phyloP scores from a whole-genome alignment of 2,329 filamentous ascomycete genomes.

The Trichoderma sp. region DNA sequence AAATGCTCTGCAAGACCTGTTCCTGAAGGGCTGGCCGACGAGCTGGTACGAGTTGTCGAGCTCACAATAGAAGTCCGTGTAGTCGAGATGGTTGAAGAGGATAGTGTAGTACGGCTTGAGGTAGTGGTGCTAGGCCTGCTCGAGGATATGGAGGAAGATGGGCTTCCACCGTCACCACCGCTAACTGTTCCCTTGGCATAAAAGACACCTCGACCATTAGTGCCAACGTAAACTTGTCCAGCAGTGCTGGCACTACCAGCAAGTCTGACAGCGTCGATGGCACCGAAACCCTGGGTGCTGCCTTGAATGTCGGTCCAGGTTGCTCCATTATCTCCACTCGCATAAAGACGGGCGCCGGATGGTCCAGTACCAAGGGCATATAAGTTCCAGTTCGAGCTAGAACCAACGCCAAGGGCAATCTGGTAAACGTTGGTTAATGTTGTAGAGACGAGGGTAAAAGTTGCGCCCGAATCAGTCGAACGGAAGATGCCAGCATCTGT shows the following conservation, averaged over 20 bases:
- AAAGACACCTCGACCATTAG: slow-evolving; percentile 4
- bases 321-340: slow-evolving; percentile 1
- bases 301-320: slow-evolving; percentile 13
- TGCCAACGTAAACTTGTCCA: slow-evolving; percentile 10
- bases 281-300: slow-evolving; percentile 1
- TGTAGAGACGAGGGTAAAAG: not conserved
- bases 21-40: not conserved
- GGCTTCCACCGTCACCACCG: not conserved
- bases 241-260: slow-evolving; percentile 2
- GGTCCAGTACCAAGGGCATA: slow-evolving; percentile 2
- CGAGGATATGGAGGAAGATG: not conserved
- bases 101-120: not conserved
- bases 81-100: not conserved
- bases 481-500: slow-evolving; percentile 10
- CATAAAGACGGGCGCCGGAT: slow-evolving; percentile 5
- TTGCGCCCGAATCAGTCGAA: slow-evolving; percentile 1
- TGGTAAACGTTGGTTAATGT: not conserved
- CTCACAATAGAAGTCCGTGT: not conserved
- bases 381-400: slow-evolving; percentile 4
- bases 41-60: not conserved
- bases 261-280: not conserved
- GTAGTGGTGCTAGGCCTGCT: not conserved
- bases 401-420: slow-evolving; percentile 4
- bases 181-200: slow-evolving; percentile 8
- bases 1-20: not conserved